Base-by-base conservation (phyloP, 768 basidiomycete species). In the Tephrocybe sp. region DNA sequence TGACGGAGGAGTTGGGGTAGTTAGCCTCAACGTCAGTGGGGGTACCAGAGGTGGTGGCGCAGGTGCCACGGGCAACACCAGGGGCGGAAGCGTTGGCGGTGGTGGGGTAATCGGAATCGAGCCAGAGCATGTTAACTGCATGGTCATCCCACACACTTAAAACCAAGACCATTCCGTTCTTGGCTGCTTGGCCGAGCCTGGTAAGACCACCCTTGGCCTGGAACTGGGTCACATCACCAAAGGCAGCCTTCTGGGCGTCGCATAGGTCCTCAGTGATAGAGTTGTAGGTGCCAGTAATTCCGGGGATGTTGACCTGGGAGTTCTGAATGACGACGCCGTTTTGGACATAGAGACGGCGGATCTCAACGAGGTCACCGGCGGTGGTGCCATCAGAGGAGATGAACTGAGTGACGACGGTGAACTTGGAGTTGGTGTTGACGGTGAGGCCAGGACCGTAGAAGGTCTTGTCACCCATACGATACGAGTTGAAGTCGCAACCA, bases 401-500 rank as follows among this genome's bases (percentile, higher is more conserved):
- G n/a, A n/a, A n/a, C n/a, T n/a, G n/a, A n/a, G n/a, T 80, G 61
- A 80, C 78, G 53, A 80, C 75, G 51, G 79, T 80, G 70, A 82
- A 72, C 56, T 69, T 69, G 54, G 66, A 59, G 62, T 49, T 70
- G 60, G 78, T 80, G 68, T 80, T 75, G 65, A 81, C 71, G 46
- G 70, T 77, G 60, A 60, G 55, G 52, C 75, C 75, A 15, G 61
- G 59, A 22, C 79, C 79, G 63, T 73, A 72, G 74, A 79, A 82
- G 44, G 61, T 54, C 50, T 54, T 57, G 60, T 65, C 62, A 31
- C 79, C 78, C 75, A 77, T 70, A 60, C 79, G 78, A 72, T 60
- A 82, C 27, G 80, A 77, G 76, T 80, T 82, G 75, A 79, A 82
- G 60, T 81, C 80, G 64, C 80, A 82, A 76, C n/a, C n/a, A n/a